Evolutionary conservation across 2,329 filamentous ascomycete species (phyloP), one percentile per base, ranked within the genome.

Genomic region (Exophiala calicioides): DNA sequence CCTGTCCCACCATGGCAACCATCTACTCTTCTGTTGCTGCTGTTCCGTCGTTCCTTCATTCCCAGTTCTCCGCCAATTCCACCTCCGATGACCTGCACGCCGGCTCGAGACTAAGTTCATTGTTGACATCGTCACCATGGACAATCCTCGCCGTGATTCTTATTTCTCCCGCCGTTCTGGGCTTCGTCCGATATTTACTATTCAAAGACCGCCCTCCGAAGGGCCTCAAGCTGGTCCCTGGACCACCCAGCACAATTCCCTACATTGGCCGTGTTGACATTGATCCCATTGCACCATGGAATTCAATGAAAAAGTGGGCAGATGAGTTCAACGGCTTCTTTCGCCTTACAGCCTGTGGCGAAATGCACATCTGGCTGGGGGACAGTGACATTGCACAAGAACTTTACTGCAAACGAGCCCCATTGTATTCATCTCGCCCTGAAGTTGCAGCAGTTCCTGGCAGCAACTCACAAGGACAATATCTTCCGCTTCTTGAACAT

Each of bases 131-230:
- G n/a, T n/a, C n/a, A n/a, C n/a, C n/a, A n/a, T 59, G 57, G 57
- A 53, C 56, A 45, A 59, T 59, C 42, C 55, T 55, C 18, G 58
- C 50, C 15, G 48, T 35, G 30, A 56, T 59, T 42, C 58, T 59
- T 34, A 32, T 55, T 32, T 49, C 58, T 7, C 51, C 56, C 8
- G 47, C 53, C 23, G 33, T 47, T 4, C 51, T 57, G 26, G 55
- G 55, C 34, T 29, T 58, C 23, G 50, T 98, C 44, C 53, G 52
- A 36, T 59, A 59, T 48, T 42, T 46, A 36, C 48, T n/a, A n/a
- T n/a, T 55, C n/a, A 43, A 49, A 31, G 57, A 59, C 36, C 44
- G 48, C 21, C 57, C 57, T 42, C 57, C 57, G 4, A 52, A 53
- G 33, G 57, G 57, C 18, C 53, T 59, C 27, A 59, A 59, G 49